Evolutionary conservation across 2,329 filamentous ascomycete genomes (phyloP).

Genomic region (Aspergillus neoniger): DNA sequence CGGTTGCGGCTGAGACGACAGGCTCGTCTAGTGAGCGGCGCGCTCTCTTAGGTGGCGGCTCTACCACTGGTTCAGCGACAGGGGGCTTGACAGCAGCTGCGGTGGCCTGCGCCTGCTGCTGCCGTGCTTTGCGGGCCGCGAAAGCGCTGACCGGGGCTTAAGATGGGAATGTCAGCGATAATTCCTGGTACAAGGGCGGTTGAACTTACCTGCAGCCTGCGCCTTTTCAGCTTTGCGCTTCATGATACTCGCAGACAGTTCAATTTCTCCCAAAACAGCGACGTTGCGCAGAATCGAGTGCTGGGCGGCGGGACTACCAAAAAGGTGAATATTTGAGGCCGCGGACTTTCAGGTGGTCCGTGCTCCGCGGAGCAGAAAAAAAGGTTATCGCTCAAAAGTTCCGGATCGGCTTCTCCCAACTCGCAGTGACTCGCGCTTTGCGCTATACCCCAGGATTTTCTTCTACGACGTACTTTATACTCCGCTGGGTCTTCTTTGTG

Average conservation of each 20-base stretch:
- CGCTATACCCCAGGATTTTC: not conserved
- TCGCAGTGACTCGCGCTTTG: not conserved
- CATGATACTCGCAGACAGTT: slow-evolving; percentile 23
- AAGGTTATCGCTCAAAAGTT: slow-evolving; percentile 30
- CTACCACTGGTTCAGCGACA: slow-evolving; percentile 23
- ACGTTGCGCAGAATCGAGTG: slow-evolving; percentile 3
- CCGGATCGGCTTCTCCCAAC: slow-evolving; percentile 14
- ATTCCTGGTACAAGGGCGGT: not conserved
- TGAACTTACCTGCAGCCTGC: slow-evolving; percentile 32
- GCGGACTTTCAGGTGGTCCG: slow-evolving; percentile 39
- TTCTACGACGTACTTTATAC: not conserved
- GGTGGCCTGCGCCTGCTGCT: slow-evolving; percentile 33
- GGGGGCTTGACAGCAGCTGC: slow-evolving; percentile 22
- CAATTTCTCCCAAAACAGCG: not conserved
- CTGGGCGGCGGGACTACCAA: slow-evolving; percentile 7
- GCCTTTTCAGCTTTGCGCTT: slow-evolving; percentile 45
- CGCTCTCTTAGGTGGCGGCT: slow-evolving; percentile 39
- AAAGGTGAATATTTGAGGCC: slow-evolving; percentile 29
- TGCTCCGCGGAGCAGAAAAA: slow-evolving; percentile 45
- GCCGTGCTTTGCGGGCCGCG: slow-evolving; percentile 45
- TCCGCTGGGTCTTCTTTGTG: not conserved
- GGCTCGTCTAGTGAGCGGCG: slow-evolving; percentile 31
- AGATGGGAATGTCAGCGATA: slow-evolving; percentile 14
- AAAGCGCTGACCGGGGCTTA: slow-evolving; percentile 44
- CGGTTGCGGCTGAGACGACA: slow-evolving; percentile 13